Evolutionary conservation across 108 stramenopile genomes (phyloP), one percentile per base, ranked within the genome.

Genomic region (Nitzschia putrida): DNA sequence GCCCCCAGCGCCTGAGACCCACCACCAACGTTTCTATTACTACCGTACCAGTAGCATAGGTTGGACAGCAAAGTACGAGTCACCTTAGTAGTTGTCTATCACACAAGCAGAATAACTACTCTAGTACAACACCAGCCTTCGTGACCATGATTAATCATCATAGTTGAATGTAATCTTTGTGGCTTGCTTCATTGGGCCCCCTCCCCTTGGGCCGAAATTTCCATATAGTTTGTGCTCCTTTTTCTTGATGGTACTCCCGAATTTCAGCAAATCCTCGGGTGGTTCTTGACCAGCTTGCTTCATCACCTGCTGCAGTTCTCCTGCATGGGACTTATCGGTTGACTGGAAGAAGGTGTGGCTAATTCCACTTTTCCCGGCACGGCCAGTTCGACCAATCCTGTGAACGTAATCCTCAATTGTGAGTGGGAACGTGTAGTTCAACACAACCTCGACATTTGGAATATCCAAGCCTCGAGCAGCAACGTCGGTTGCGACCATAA

Each of bases 161-260:
- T 23, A 74, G 51, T 85, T 64, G 50, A 81, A 85, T 11, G 55
- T 64, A 38, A 81, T 85, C 57, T 73, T 81, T 29, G 74, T 77
- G 2, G 80, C 84, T 50, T 81, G 67, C 73, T 85, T 85, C 78
- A 81, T 90, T 49, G 92, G 86, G 34, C 74, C 85, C 18, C 86
- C 88, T 11, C 65, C 65, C 64, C 79, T 91, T 10, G 95, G 95
- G 16, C 94, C 94, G 83, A 97, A 98, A 53, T 84, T 96, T 18
- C 99, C 98, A 66, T 99, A 99, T 38, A 98, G 70, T 66, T 98
- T 99, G 88, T 98, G 97, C 75, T 98, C 95, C 91, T 99, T 99
- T 90, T 98, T 98, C 79, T 99, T 99, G 43, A 98, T 97, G 12
- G 96, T 96, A 66, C 96, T 96, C 10, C 97, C 97, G 83, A 98